Base-by-base conservation (phyloP, 2,329 filamentous ascomycete genomes). In the Aspergillus sp. region DNA sequence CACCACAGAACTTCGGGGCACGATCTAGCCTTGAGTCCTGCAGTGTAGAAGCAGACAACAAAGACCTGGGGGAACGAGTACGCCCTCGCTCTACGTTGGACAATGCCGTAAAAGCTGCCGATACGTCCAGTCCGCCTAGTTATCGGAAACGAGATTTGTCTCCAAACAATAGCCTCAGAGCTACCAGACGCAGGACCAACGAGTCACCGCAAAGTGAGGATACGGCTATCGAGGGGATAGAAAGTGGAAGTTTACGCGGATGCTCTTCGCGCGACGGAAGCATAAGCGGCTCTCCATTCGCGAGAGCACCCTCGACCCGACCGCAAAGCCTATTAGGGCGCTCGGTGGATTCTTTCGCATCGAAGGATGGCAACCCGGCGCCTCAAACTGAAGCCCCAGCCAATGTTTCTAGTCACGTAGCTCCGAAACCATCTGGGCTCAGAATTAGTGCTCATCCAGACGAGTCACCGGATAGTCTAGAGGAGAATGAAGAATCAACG, bases 251-350 rank as follows among this genome's bases (percentile, higher is more conserved):
- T 52, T 60, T 70, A 16, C 68, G 63, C n/a, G 66, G 65, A 12
- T 63, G 66, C 56, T 59, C 58, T 52, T 71, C 71, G 60, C 67
- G 69, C 2, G 69, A 70, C 64, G 69, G 70, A 46, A 79, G 77
- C 50, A 81, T 80, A 47, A 82, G 78, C 57, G 80, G 81, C 7
- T 78, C 76, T 36, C 81, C 81, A 20, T 83, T 83, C 66, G 69
- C 78, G 58, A 76, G 81, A 59, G 74, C 78, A 14, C 74, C 78
- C 9, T 65, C 64, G 2, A 66, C 68, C 31, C 70, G 71, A 24
- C 54, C 67, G 26, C 65, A 70, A 18, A 73, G 66, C 36, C 69
- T 68, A 12, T 62, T 74, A 29, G 69, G 71, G 16, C 70, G 65
- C 49, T 74, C 71, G 3, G 46, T 72, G 2, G 73, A 73, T 22